phyloP scores from a whole-genome alignment of 2,329 filamentous ascomycete species.

The Exophiala phaeomuriformis region DNA sequence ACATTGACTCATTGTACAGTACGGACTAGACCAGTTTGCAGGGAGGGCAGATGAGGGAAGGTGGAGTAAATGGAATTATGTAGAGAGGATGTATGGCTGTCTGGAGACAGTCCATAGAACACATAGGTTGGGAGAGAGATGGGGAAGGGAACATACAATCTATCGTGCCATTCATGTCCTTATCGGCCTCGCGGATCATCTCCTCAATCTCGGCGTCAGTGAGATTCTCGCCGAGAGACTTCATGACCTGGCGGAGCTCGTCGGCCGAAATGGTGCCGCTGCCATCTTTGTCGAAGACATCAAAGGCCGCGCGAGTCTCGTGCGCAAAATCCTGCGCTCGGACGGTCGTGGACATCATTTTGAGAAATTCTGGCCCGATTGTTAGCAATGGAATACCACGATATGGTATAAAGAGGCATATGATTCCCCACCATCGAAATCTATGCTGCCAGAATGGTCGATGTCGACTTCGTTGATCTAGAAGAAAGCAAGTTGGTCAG shows the following conservation, averaged over 20 bases:
- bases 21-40: background rate
- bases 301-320: slow-evolving; percentile 59
- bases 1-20: background rate
- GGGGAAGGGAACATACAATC: slow-evolving; percentile 46
- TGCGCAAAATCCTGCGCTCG: slow-evolving; percentile 56
- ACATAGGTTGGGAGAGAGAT: background rate
- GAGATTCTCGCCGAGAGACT: slow-evolving; percentile 57
- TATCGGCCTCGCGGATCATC: slow-evolving; percentile 59
- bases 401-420: background rate
- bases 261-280: slow-evolving; percentile 58
- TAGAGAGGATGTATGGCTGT: too few relatives aligned
- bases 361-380: slow-evolving; percentile 50
- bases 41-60: background rate
- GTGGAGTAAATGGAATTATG: background rate
- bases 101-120: too few relatives aligned
- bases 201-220: slow-evolving; percentile 58
- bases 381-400: background rate
- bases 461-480: slow-evolving; percentile 57
- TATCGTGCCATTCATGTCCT: slow-evolving; percentile 57
- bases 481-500: background rate
- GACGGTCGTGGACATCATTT: slow-evolving; percentile 59
- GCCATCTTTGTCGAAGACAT: slow-evolving; percentile 58
- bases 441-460: slow-evolving; percentile 59
- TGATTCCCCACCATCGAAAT: slow-evolving; percentile 49
- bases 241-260: slow-evolving; percentile 58